Percentiles rank a stretch among this genome's conserved stretches.
Conservation (phyloP, 768 basidiomycete genomes). For the Harrya chromipes region DNA sequence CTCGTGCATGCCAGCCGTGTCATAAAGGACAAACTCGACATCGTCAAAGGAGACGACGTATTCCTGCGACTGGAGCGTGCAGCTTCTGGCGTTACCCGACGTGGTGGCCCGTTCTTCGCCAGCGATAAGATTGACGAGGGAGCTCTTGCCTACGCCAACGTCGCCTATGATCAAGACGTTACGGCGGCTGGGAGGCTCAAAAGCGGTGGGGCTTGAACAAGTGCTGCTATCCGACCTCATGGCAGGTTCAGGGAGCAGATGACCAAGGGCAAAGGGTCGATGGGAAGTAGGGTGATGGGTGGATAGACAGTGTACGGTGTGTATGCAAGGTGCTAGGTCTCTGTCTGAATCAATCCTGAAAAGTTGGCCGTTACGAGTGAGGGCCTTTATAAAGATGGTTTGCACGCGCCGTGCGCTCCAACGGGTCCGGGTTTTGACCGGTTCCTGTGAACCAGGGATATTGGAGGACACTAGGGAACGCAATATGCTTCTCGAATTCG, state of each 20-base stretch:
- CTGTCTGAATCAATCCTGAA: constrained; percentile 1
- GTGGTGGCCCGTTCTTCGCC: constrained; percentile 24
- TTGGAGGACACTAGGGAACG: constrained; percentile 1
- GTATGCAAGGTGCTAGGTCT: not conserved
- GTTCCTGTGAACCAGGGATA: constrained; percentile 9
- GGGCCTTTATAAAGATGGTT: constrained; percentile 11
- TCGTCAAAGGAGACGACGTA: constrained; percentile 21
- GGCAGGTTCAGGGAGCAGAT: not conserved
- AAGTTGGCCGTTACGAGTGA: not conserved
- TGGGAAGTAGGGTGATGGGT: not conserved
- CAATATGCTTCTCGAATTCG: constrained; percentile 10
- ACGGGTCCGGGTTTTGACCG: not conserved
- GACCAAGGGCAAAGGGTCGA: not conserved
- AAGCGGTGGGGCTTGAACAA: constrained; percentile 13
- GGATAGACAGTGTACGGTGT: not conserved
- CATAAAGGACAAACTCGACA: constrained; percentile 21
- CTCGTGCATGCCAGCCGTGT: constrained; percentile 30
- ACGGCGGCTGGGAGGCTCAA: constrained; percentile 12
- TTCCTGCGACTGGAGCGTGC: constrained; percentile 31
- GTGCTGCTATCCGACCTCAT: constrained; percentile 14
- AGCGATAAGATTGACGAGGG: constrained; percentile 39
- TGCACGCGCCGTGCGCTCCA: constrained; percentile 1
- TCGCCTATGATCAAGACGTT: constrained; percentile 29
- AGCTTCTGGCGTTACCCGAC: constrained; percentile 32
- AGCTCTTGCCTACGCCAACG: constrained; percentile 37